These are phyloP conservation scores for Fusarium sp. DNA, from an alignment of 2,329 filamentous ascomycete species.

Conservation along the genomic window DNA sequence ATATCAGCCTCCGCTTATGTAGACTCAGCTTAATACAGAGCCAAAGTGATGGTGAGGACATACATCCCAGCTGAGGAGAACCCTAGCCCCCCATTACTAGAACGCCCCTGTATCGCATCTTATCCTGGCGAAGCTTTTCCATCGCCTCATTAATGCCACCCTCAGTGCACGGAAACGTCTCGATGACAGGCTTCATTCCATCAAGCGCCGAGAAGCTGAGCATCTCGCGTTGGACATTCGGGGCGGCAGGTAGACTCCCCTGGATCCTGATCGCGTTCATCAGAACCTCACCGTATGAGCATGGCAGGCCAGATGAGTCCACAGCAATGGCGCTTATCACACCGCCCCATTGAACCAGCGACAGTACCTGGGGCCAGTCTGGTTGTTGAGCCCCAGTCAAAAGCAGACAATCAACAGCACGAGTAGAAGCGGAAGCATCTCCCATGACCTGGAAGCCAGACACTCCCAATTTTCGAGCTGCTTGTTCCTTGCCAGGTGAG, in stretches of 20 bases:
- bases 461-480: not conserved
- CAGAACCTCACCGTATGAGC: not conserved
- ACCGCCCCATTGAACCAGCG: not conserved
- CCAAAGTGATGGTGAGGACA: not conserved
- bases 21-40: not conserved
- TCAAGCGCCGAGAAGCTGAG: not conserved
- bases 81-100: not conserved
- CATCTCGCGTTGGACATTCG: not conserved
- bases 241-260: not conserved
- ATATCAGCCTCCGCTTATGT: too few relatives aligned
- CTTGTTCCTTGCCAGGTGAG: not conserved
- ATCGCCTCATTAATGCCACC: not conserved
- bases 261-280: not conserved
- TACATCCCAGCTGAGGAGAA: fast-evolving
- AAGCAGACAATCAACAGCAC: fast-evolving
- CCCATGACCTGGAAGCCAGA: not conserved
- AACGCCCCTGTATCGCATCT: not conserved
- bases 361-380: fast-evolving
- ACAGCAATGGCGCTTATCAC: fast-evolving
- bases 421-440: not conserved
- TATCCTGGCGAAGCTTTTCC: not conserved
- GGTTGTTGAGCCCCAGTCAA: fast-evolving
- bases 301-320: not conserved
- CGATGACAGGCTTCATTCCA: not conserved
- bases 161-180: not conserved